Percentiles rank a stretch among this genome's conserved stretches.
Evolutionary conservation across 2,329 filamentous ascomycete genomes (phyloP).

Genomic region (Bertia moriformis): DNA sequence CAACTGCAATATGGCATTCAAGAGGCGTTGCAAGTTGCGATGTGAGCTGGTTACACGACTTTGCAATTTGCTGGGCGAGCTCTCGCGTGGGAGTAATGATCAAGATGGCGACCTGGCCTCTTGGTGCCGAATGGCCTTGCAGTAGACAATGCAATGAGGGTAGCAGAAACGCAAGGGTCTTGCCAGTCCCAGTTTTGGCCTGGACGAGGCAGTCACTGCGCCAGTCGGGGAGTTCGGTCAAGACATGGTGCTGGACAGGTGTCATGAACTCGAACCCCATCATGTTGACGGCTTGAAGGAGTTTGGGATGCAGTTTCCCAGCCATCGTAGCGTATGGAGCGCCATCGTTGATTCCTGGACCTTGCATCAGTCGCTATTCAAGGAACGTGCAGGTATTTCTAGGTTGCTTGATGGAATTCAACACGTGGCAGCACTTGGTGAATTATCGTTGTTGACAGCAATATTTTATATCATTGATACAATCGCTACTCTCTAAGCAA

Average conservation of each 20-base stretch:
- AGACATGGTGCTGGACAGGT: constrained; percentile 35
- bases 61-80: constrained; percentile 31
- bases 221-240: constrained; percentile 30
- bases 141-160: constrained; percentile 29
- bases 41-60: constrained; percentile 24
- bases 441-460: too few species aligned
- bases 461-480: too few species aligned
- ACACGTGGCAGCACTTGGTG: too few species aligned
- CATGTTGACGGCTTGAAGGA: constrained; percentile 15
- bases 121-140: constrained; percentile 7
- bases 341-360: constrained; percentile 8
- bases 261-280: constrained; percentile 24
- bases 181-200: constrained; percentile 32
- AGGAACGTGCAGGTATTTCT: too few species aligned
- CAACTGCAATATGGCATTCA: constrained; percentile 27
- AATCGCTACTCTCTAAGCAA: too few species aligned
- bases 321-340: constrained; percentile 15
- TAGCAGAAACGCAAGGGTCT: constrained; percentile 30
- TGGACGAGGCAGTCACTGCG: constrained; percentile 36
- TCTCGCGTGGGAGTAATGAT: constrained; percentile 31
- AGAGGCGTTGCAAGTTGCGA: constrained; percentile 18
- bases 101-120: constrained; percentile 26
- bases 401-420: too few species aligned
- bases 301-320: constrained; percentile 15
- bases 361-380: too few species aligned